Percentiles rank a stretch among this genome's conserved stretches.
phyloP scores from a whole-genome alignment of 768 basidiomycete genomes.

The Lactarius evosmus region DNA sequence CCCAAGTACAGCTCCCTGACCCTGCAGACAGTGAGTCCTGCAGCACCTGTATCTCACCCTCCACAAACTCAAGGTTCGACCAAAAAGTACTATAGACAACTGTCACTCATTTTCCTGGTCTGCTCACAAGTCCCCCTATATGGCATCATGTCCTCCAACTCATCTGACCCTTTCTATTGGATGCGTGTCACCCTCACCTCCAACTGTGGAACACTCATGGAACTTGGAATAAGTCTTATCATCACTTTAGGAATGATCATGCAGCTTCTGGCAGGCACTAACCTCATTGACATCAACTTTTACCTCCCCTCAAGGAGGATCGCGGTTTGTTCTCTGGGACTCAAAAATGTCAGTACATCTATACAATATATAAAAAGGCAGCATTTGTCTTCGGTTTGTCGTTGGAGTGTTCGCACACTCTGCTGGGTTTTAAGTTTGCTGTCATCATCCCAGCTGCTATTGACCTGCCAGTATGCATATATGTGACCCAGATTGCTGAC shows the following conservation, averaged over 20 bases:
- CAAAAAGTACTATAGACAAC: slow-evolving; percentile 99
- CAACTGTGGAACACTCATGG: slow-evolving; percentile 98
- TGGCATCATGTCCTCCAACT: slow-evolving; percentile 99
- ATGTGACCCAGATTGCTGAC: slow-evolving; percentile 1
- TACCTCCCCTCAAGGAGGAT: slow-evolving; percentile 96
- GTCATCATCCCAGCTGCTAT: too few species aligned
- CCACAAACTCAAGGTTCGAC: too few species aligned
- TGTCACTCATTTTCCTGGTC: slow-evolving; percentile 96
- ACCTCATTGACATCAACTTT: slow-evolving; percentile 97
- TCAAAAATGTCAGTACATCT: slow-evolving; percentile 84
- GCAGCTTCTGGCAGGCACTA: slow-evolving; percentile 97
- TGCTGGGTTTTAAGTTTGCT: too few species aligned
- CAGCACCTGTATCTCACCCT: slow-evolving; percentile 59
- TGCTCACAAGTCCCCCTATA: slow-evolving; percentile 99
- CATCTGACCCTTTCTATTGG: slow-evolving; percentile 98
- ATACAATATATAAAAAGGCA: too few species aligned
- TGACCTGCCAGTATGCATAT: too few species aligned
- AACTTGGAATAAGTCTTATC: slow-evolving; percentile 96
- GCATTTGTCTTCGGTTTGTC: too few species aligned
- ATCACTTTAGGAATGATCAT: slow-evolving; percentile 99
- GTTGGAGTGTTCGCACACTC: too few species aligned
- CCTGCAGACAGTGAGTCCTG: too few species aligned
- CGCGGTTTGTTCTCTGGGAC: slow-evolving; percentile 92
- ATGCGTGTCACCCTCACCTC: slow-evolving; percentile 99
- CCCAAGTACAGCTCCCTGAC: too few species aligned